These are phyloP conservation scores for Torrubiella hemipterigena DNA, from an alignment of 2,329 filamentous ascomycete genomes.

Conservation along the genomic window DNA sequence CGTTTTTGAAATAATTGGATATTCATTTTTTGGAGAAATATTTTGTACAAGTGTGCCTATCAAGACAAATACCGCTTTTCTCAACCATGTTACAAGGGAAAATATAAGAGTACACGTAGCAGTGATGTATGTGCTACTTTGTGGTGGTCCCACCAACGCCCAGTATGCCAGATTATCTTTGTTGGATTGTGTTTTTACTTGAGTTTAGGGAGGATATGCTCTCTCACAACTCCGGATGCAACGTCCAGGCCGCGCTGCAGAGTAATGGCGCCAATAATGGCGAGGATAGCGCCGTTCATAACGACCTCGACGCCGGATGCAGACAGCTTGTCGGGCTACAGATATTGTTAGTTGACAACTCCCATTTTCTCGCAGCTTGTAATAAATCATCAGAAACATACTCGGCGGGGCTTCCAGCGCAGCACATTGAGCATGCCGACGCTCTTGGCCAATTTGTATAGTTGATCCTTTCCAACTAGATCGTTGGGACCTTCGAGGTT, in stretches of 20 bases:
- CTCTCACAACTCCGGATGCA: constrained; percentile 62
- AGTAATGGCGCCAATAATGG: constrained; percentile 80
- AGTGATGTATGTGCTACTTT: too few species aligned
- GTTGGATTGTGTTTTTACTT: too few species aligned
- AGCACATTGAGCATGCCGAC: constrained; percentile 65
- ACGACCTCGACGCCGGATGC: constrained; percentile 65
- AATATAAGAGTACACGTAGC: too few species aligned
- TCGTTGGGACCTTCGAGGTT: constrained; percentile 45
- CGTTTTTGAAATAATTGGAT: too few species aligned
- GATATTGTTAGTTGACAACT: constrained; percentile 4
- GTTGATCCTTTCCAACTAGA: constrained; percentile 49
- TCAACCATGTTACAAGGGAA: too few species aligned
- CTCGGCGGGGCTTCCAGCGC: constrained; percentile 79
- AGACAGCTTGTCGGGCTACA: constrained; percentile 51
- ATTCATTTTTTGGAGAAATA: too few species aligned
- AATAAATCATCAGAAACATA: constrained; percentile 39
- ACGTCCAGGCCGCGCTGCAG: constrained; percentile 74
- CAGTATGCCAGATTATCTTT: too few species aligned
- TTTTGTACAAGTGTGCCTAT: too few species aligned
- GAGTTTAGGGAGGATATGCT: constrained; percentile 52
- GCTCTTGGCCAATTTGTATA: constrained; percentile 55
- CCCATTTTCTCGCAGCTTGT: background rate
- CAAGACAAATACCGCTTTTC: too few species aligned
- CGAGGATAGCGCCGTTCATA: constrained; percentile 66
- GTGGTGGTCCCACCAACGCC: too few species aligned